Evolutionary conservation across 257 asterid species (phyloP), one percentile per base, ranked within the genome.

Genomic region (Solanum lignicaule): DNA sequence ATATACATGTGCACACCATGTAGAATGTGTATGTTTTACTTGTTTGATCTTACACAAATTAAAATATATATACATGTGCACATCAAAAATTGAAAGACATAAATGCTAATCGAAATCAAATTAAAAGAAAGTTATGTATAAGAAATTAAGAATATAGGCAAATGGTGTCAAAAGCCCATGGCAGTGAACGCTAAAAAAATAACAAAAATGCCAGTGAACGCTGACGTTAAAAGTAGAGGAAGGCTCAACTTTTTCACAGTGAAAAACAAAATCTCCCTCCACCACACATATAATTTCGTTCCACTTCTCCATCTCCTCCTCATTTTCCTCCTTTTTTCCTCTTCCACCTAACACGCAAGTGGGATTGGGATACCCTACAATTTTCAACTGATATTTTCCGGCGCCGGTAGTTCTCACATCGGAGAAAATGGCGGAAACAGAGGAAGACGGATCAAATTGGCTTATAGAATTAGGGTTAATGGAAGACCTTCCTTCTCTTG

Each of bases 381-480:
- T 84, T 29, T 58, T 39, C 79, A 84, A 66, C 39, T 9, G 12
- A 85, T 39, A 9, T 8, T 62, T 46, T n/a, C 89, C 75, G 87
- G 86, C 65, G 31, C 60, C 87, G 83, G 83, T 14, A 36, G 21
- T 12, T 27, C 65, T 41, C 15, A 14, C 25, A 5, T 43, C 90
- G 87, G 88, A 75, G 88, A 60, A 76, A 74, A 93, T 93, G 95
- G 91, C 81, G 41, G 92, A 88, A 75, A 88, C 92, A 83, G 90
- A 83, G 46, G 92, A 68, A 52, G 89, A 88, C 29, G 84, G 71
- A n/a, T 71, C 91, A 32, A 89, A 87, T 72, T 93, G 96, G 96
- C 90, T 88, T 8, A 76, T 93, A 65, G 94, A 92, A 84, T 91
- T 90, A 38, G 85, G 91, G 69, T 86, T 92, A 41, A 90, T 93